phyloP scores from a whole-genome alignment of 2,329 filamentous ascomycete genomes.

The Neonectria ditissima region DNA sequence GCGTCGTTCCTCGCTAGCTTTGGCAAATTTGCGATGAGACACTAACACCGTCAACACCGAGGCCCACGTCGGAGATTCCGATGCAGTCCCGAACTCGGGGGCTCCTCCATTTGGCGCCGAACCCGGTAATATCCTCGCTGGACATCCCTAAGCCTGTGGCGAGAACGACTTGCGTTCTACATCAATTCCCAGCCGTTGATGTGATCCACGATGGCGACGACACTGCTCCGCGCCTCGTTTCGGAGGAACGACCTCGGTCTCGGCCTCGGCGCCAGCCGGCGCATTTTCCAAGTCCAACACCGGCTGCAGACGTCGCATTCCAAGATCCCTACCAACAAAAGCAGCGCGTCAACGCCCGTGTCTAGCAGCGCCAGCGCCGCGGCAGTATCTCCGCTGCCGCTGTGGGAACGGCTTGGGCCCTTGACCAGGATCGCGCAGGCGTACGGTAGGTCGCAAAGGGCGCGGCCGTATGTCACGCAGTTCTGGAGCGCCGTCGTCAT shows the following conservation, averaged over 20 bases:
- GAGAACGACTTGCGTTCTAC: conserved; percentile 19
- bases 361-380: conserved; percentile 21
- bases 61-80: conserved; percentile 14
- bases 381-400: conserved; percentile 47
- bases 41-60: conserved; percentile 12
- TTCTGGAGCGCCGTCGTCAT: conserved; percentile 80
- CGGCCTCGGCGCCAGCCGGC: conserved; percentile 16
- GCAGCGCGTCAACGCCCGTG: conserved; percentile 30
- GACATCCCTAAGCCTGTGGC: not conserved
- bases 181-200: not conserved
- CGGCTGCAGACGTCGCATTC: conserved; percentile 32
- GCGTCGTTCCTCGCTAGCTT: not conserved
- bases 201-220: conserved; percentile 32
- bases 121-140: conserved; percentile 4
- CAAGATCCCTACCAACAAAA: conserved; percentile 9
- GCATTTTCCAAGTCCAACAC: conserved; percentile 31
- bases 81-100: conserved; percentile 21
- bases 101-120: conserved; percentile 6
- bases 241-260: conserved; percentile 24
- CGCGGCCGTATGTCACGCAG: conserved; percentile 83
- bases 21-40: conserved; percentile 7
- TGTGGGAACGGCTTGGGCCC: conserved; percentile 70
- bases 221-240: conserved; percentile 34
- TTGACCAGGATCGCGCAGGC: conserved; percentile 64
- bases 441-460: conserved; percentile 78